phyloP scores from a whole-genome alignment of 2,329 filamentous ascomycete species.

The Exophiala calicioides region DNA sequence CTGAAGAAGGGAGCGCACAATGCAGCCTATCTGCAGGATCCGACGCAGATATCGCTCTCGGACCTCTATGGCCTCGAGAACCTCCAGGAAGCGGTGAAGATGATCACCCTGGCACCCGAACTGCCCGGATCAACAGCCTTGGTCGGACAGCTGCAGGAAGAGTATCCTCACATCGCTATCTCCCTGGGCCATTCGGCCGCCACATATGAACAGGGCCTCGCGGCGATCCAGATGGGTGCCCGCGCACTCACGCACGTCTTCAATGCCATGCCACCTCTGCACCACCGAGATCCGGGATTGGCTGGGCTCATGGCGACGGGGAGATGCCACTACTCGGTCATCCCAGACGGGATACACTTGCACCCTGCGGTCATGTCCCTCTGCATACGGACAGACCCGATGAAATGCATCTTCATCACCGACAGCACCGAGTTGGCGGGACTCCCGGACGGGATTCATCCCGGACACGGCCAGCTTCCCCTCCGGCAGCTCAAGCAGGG shows the following conservation, averaged over 20 bases:
- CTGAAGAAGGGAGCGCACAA: conserved; percentile 58
- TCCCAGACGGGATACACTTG: conserved; percentile 57
- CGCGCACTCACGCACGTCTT: conserved; percentile 56
- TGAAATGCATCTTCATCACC: conserved; percentile 54
- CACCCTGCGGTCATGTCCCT: conserved; percentile 53
- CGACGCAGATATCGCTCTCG: conserved; percentile 36
- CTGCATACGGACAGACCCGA: conserved; percentile 50
- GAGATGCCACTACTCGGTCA: conserved; percentile 54
- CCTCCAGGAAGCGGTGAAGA: conserved; percentile 45
- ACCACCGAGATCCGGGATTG: conserved; percentile 54
- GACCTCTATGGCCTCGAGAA: conserved; percentile 51
- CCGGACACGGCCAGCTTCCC: conserved; percentile 55
- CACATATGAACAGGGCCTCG: conserved; percentile 48
- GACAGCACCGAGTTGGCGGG: conserved; percentile 58
- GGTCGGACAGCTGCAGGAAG: conserved; percentile 44
- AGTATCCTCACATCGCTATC: conserved; percentile 44
- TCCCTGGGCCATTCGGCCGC: conserved; percentile 56
- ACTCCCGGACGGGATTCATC: conserved; percentile 53
- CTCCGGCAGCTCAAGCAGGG: conserved; percentile 52
- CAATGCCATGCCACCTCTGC: conserved; percentile 56
- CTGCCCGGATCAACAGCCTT: conserved; percentile 44
- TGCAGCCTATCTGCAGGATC: conserved; percentile 42
- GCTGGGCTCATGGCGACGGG: conserved; percentile 43
- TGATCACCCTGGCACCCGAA: conserved; percentile 57
- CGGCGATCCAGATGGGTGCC: conserved; percentile 51